A percentile compares a stretch with the other conserved stretches of the same genome.
These are phyloP conservation scores for Talaromyces funiculosus DNA, from an alignment of 2,329 filamentous ascomycete genomes.

Conservation along the genomic window DNA sequence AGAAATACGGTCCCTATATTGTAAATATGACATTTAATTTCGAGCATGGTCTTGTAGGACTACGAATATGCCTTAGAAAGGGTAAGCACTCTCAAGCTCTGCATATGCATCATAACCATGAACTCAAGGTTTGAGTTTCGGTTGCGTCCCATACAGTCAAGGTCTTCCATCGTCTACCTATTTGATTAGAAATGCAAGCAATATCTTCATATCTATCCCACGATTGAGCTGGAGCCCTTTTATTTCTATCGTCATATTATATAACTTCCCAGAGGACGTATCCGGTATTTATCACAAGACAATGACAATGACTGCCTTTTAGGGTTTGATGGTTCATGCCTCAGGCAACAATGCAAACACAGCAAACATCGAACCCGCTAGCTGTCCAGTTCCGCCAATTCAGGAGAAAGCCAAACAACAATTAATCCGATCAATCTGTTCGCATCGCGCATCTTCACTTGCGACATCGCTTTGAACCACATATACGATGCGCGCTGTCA, in stretches of 20 bases:
- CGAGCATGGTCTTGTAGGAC: background rate
- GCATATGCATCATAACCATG: background rate
- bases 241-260: too few relatives aligned
- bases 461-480: background rate
- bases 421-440: background rate
- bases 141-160: background rate
- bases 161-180: too few relatives aligned
- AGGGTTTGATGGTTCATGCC: background rate
- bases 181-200: too few relatives aligned
- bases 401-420: slow-evolving; percentile 14
- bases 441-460: background rate
- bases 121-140: background rate
- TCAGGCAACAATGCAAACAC: slow-evolving; percentile 12
- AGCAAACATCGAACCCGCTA: slow-evolving; percentile 12
- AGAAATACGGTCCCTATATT: background rate
- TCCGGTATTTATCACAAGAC: too few relatives aligned
- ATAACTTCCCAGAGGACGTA: too few relatives aligned
- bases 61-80: background rate
- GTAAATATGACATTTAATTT: background rate
- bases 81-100: background rate
- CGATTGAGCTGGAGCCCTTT: too few relatives aligned
- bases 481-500: slow-evolving; percentile 58
- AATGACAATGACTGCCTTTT: background rate
- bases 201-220: too few relatives aligned
- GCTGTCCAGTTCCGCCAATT: slow-evolving; percentile 13